These are phyloP conservation scores for Angophora floribunda DNA, from an alignment of 345 rosid species.

Conservation along the genomic window DNA sequence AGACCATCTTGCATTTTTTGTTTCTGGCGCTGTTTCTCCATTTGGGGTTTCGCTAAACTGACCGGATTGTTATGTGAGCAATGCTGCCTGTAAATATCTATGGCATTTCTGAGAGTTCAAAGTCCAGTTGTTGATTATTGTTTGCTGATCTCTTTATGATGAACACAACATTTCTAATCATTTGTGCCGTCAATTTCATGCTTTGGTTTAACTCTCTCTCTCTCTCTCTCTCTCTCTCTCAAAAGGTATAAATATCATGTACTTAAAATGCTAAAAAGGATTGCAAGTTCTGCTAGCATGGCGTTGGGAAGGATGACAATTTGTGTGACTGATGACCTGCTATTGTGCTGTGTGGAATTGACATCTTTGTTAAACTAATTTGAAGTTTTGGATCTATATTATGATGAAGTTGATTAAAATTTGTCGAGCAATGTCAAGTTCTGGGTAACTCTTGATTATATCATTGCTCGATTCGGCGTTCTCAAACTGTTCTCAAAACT, in stretches of 20 bases:
- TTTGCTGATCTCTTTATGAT: not conserved
- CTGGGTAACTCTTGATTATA: not conserved
- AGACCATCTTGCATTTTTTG: not conserved
- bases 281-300: not conserved
- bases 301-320: not conserved
- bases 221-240: not conserved
- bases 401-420: not conserved
- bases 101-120: not conserved
- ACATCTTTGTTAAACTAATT: not conserved
- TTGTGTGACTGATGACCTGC: not conserved
- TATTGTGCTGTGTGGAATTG: not conserved
- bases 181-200: too few species aligned
- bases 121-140: not conserved
- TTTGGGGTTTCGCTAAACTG: not conserved
- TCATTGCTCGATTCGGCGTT: not conserved
- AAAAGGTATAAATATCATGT: not conserved
- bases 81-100: not conserved
- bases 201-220: not conserved
- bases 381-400: not conserved
- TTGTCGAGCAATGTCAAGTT: not conserved
- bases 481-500: not conserved
- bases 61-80: not conserved
- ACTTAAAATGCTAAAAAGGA: not conserved
- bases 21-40: not conserved
- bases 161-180: not conserved